Evolutionary conservation across 345 rosid species (phyloP).

Genomic region (Arabidopsis suecica): DNA sequence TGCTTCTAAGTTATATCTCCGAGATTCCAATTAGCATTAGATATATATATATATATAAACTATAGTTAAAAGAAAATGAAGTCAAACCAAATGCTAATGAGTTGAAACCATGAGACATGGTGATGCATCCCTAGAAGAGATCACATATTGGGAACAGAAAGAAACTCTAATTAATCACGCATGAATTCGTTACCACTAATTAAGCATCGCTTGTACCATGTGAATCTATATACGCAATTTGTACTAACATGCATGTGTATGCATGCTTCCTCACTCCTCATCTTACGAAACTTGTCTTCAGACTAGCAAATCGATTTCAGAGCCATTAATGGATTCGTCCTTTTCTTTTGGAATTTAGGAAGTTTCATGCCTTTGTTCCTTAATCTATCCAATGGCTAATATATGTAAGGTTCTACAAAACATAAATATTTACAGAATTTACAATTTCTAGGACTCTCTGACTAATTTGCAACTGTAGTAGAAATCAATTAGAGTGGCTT

Average conservation of each 20-base stretch:
- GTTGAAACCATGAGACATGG: constrained; percentile 39
- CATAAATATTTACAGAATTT: background rate
- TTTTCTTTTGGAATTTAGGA: background rate
- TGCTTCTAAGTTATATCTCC: constrained; percentile 17
- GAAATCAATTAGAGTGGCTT: background rate
- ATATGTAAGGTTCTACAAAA: constrained; percentile 18
- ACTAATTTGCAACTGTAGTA: background rate
- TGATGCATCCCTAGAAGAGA: constrained; percentile 46
- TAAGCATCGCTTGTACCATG: constrained; percentile 40
- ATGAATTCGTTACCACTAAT: constrained; percentile 35
- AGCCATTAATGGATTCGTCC: constrained; percentile 8
- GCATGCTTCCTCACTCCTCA: constrained; percentile 25
- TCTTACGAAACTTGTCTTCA: constrained; percentile 41
- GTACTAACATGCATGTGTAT: constrained; percentile 26
- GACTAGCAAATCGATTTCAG: background rate
- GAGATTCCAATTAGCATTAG: constrained; percentile 24
- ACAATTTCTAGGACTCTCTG: background rate
- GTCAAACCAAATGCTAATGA: constrained; percentile 26
- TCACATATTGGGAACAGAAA: constrained; percentile 29
- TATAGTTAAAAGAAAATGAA: background rate
- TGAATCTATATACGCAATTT: constrained; percentile 26
- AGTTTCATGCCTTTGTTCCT: constrained; percentile 16
- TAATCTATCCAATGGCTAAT: background rate
- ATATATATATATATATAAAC: background rate
- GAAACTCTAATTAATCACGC: constrained; percentile 13